Conservation (phyloP, 2,329 filamentous ascomycete species). For the Cladophialophora immunda region DNA sequence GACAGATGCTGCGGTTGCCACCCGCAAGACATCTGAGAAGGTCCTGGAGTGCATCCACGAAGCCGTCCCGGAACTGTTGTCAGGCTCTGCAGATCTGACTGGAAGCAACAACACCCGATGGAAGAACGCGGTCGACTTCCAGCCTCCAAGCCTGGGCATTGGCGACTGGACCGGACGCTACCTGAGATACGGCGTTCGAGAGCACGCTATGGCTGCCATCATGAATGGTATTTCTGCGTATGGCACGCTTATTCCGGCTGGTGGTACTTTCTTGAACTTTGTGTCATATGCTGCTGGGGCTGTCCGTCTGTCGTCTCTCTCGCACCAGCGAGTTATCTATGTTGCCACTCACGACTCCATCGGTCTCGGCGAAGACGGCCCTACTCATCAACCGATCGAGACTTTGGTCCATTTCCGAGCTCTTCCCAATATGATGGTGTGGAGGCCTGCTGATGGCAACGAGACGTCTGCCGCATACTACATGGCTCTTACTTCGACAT, state of each 20-base stretch:
- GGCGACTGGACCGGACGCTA: constrained; percentile 93
- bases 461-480: constrained; percentile 99
- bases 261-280: constrained; percentile 99
- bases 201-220: constrained; percentile 61
- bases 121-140: constrained; percentile 98
- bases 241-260: constrained; percentile 91
- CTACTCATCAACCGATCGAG: constrained; percentile 99
- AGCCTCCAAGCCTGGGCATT: constrained; percentile 83
- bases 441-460: constrained; percentile 98
- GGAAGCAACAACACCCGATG: constrained; percentile 98
- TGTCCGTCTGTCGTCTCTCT: constrained; percentile 91
- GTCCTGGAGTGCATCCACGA: constrained; percentile 88
- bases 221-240: constrained; percentile 87
- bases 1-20: constrained; percentile 82
- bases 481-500: constrained; percentile 85
- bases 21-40: constrained; percentile 94
- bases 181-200: constrained; percentile 63
- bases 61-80: constrained; percentile 86
- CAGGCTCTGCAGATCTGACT: constrained; percentile 96
- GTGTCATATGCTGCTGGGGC: constrained; percentile 96
- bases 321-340: constrained; percentile 90
- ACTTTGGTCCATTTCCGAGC: constrained; percentile 98
- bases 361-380: constrained; percentile 97
- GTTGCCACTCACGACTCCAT: constrained; percentile 99
- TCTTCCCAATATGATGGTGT: constrained; percentile 98